Base-by-base conservation (phyloP, 208 protist genomes). In the Trypanosoma cruzi region DNA sequence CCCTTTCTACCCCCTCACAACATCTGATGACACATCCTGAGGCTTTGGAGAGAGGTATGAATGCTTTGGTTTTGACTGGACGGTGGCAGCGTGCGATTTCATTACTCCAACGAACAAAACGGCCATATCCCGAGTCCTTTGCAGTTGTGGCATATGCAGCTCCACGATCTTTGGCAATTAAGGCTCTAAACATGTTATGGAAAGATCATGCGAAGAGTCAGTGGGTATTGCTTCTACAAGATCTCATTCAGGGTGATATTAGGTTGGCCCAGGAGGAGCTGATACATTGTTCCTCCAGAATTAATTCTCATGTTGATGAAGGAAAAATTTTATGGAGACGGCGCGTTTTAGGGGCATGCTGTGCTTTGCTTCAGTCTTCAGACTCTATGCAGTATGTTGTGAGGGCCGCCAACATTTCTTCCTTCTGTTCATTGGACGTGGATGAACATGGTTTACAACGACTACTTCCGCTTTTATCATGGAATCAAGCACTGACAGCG, bases 401-500 rank as follows among this genome's bases (percentile, higher is more conserved):
- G 57, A 63, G 54, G 22, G 79, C 81, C 14, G 52, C 59, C 2
- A 75, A 80, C 7, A 44, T 75, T 54, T 42, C 60, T 22, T 60
- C 57, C 5, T 75, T 90, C 57, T 68, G 58, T 24, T 70, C 79
- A 1, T 46, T 64, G 28, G 88, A 96, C 57, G 34, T 96, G 22
- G 87, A 94, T 74, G 70, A 73, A 29, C 77, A 90, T 68, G 91
- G 82, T 4, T 56, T 92, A 34, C 82, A 93, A 72, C 80, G 88
- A 29, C 62, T 96, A 32, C 40, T 94, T 24, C 64, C 60, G 52
- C 86, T 83, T 18, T 67, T 96, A 49, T 67, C 73, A n/a, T 63
- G 67, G 52, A 42, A 44, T 29, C 44, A 73, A 22, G 84, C 74
- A 14, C 11, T 79, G 16, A 66, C 34, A 8, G 81, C 75, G 28